A percentile compares a stretch with the other conserved stretches of the same genome.
Conservation (phyloP, 2,329 filamentous ascomycete genomes). For the Apiospora sp. region DNA sequence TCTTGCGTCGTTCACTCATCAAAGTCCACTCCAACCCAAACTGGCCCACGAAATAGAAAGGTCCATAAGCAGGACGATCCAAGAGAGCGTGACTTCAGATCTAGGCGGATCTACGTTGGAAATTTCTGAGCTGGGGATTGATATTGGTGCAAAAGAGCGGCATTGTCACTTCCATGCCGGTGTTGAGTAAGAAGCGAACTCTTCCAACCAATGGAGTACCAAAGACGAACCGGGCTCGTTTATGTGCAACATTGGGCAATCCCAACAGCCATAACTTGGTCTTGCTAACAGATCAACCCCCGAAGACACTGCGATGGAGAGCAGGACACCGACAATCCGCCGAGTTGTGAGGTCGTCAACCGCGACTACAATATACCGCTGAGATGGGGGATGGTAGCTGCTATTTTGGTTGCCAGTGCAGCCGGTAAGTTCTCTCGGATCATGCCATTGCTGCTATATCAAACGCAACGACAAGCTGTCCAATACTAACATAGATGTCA, state of each 20-base stretch:
- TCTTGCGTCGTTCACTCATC: neutral
- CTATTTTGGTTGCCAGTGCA: neutral
- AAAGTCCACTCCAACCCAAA: neutral
- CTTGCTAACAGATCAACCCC: neutral
- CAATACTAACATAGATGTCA: neutral
- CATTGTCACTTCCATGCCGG: slow-evolving; percentile 23
- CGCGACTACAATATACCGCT: slow-evolving; percentile 3
- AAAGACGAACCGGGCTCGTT: neutral
- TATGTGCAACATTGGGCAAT: slow-evolving; percentile 24
- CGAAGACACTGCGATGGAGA: neutral
- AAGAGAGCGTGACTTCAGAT: neutral
- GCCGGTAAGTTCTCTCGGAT: neutral
- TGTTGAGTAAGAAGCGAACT: slow-evolving; percentile 1
- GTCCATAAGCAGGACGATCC: neutral
- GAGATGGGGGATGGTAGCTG: neutral
- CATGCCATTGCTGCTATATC: neutral
- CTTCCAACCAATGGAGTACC: neutral
- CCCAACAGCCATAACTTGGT: neutral
- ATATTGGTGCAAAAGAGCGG: neutral
- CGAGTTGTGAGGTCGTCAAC: neutral
- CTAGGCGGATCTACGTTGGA: accelerated
- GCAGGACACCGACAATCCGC: neutral
- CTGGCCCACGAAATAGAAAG: neutral
- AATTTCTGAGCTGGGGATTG: neutral
- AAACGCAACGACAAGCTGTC: neutral